Conservation (phyloP, 148 eudicot species). For the Mesembryanthemum crystallinum region DNA sequence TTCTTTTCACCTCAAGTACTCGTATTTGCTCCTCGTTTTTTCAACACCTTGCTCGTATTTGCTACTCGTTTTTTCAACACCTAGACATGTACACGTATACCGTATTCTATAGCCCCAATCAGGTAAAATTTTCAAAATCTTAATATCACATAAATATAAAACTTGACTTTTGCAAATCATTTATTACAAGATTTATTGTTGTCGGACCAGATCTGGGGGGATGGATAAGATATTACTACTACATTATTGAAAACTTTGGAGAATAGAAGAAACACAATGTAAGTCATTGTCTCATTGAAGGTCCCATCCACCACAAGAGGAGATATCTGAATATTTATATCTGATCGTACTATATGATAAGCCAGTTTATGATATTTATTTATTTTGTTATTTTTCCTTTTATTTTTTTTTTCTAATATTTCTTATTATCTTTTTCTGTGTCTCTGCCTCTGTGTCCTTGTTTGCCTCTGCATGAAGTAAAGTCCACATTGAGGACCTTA, state of each 20-base stretch:
- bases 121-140: too few relatives aligned
- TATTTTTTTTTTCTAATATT: background rate
- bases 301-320: constrained; percentile 10
- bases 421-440: background rate
- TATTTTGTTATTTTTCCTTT: background rate
- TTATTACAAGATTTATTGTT: constrained; percentile 5
- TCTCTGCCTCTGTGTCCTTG: background rate
- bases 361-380: background rate
- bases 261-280: constrained; percentile 9
- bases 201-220: constrained; percentile 13
- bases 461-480: constrained; percentile 20
- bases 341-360: background rate
- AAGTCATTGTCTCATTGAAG: constrained; percentile 28
- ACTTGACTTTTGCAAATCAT: background rate
- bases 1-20: too few relatives aligned
- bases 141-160: too few relatives aligned
- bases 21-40: too few relatives aligned
- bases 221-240: constrained; percentile 5
- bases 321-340: background rate
- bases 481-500: constrained; percentile 1
- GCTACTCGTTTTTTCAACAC: too few relatives aligned
- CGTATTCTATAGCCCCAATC: too few relatives aligned
- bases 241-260: constrained; percentile 15
- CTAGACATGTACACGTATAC: too few relatives aligned
- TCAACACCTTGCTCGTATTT: too few relatives aligned